Conservation (phyloP, 345 rosid species). For the Rhodamnia rubescens region DNA sequence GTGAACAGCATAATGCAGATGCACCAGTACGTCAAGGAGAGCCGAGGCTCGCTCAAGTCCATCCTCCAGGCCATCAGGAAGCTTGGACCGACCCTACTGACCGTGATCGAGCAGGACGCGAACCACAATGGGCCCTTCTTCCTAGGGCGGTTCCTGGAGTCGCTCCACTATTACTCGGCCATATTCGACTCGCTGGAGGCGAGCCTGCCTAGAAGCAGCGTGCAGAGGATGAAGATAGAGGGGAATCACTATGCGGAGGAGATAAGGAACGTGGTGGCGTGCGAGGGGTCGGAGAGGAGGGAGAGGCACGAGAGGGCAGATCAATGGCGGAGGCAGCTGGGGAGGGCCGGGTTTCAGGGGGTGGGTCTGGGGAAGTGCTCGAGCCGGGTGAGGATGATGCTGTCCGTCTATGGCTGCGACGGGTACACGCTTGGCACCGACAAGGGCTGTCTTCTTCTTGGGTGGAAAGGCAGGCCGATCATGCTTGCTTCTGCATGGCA, state of each 20-base stretch:
- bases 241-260: constrained; percentile 42
- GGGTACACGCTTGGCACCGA: constrained; percentile 40
- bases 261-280: constrained; percentile 42
- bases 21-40: constrained; percentile 56
- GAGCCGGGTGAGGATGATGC: constrained; percentile 50
- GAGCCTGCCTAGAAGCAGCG: constrained; percentile 35
- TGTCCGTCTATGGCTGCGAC: constrained; percentile 48
- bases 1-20: constrained; percentile 44
- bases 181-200: constrained; percentile 56
- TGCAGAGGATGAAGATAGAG: constrained; percentile 48
- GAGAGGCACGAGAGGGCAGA: constrained; percentile 63
- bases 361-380: constrained; percentile 29
- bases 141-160: constrained; percentile 57
- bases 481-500: constrained; percentile 68
- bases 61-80: constrained; percentile 59
- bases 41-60: constrained; percentile 51
- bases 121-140: constrained; percentile 66
- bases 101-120: constrained; percentile 56
- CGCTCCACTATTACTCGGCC: constrained; percentile 60
- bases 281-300: constrained; percentile 33
- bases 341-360: constrained; percentile 53
- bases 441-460: constrained; percentile 46
- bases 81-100: constrained; percentile 34
- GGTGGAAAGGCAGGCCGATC: constrained; percentile 62
- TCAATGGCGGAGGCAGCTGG: constrained; percentile 60